phyloP scores from a whole-genome alignment of 192 early-diverging fungal genomes.

The Irineochytrium annulatum region DNA sequence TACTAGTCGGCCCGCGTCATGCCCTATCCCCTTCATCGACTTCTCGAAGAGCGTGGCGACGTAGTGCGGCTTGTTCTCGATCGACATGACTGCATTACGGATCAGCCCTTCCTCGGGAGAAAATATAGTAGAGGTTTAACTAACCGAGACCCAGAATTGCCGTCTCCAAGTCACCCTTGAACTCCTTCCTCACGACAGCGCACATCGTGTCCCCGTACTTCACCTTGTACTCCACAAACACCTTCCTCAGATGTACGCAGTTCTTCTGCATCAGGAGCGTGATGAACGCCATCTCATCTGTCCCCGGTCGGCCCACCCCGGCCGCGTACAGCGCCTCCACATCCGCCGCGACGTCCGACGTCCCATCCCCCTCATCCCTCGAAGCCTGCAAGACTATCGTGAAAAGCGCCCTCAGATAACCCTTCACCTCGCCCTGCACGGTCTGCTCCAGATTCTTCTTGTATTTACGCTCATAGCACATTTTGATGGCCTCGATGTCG shows the following conservation, averaged over 20 bases:
- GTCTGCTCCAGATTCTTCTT: slow-evolving; percentile 22
- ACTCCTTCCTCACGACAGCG: slow-evolving; percentile 41
- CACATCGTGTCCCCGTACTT: slow-evolving; percentile 35
- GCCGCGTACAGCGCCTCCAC: slow-evolving; percentile 43
- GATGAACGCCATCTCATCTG: slow-evolving; percentile 44
- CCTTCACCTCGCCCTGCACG: slow-evolving; percentile 30
- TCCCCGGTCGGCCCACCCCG: slow-evolving; percentile 41
- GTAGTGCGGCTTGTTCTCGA: slow-evolving; percentile 23
- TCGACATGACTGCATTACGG: slow-evolving; percentile 18
- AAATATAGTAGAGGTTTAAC: not conserved
- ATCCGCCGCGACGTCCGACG: slow-evolving; percentile 29
- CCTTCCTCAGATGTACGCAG: slow-evolving; percentile 26
- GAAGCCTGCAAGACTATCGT: slow-evolving; percentile 19
- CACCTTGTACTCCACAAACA: slow-evolving; percentile 35
- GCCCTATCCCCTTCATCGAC: slow-evolving; percentile 47
- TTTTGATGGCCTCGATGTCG: slow-evolving; percentile 39
- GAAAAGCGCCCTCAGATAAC: slow-evolving; percentile 31
- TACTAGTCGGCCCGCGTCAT: slow-evolving; percentile 44
- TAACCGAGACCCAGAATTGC: slow-evolving; percentile 30
- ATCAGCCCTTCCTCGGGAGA: not conserved
- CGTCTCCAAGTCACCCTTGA: slow-evolving; percentile 39
- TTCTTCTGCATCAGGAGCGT: slow-evolving; percentile 25
- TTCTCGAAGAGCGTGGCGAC: slow-evolving; percentile 44
- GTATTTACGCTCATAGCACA: slow-evolving; percentile 29
- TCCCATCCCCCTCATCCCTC: slow-evolving; percentile 28